Evolutionary conservation across 495 filamentous ascomycete genomes (phyloP).

Genomic region (Lepidopterella palustris): DNA sequence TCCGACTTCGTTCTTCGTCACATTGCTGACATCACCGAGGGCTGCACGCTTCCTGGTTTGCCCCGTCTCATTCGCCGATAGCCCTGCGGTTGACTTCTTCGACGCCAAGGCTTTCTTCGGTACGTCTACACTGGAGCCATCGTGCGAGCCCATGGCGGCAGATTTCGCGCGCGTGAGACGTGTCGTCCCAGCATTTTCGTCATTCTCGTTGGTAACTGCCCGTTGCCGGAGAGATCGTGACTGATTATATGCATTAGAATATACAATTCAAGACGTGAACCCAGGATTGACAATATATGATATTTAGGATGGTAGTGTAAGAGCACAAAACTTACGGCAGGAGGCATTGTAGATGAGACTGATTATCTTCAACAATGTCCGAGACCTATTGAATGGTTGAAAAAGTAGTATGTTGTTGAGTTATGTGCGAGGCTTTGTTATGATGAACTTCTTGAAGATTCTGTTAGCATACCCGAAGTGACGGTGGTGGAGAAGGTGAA

Average conservation of each 20-base stretch:
- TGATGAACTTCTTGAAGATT: slow-evolving; percentile 20
- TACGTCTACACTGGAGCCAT: slow-evolving; percentile 43
- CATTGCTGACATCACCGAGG: slow-evolving; percentile 92
- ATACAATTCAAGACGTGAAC: neutral
- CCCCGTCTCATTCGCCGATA: slow-evolving; percentile 43
- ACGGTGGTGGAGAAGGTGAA: neutral
- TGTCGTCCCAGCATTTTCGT: slow-evolving; percentile 74
- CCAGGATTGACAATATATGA: neutral
- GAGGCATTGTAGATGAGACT: slow-evolving; percentile 23
- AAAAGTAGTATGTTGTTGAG: slow-evolving; percentile 7
- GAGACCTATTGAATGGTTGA: slow-evolving; percentile 16
- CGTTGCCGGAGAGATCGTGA: slow-evolving; percentile 45
- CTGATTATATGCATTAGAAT: slow-evolving; percentile 13
- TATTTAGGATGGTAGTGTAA: slow-evolving; percentile 1
- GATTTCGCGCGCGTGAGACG: slow-evolving; percentile 92
- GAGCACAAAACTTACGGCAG: slow-evolving; percentile 17
- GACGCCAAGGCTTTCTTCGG: slow-evolving; percentile 68
- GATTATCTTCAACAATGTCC: slow-evolving; percentile 7
- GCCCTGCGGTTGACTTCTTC: slow-evolving; percentile 55
- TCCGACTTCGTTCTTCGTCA: slow-evolving; percentile 62
- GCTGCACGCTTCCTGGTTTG: slow-evolving; percentile 33
- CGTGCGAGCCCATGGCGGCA: slow-evolving; percentile 53
- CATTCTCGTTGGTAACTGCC: slow-evolving; percentile 80
- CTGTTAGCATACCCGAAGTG: slow-evolving; percentile 11
- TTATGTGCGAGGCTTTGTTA: slow-evolving; percentile 19